Conservation (phyloP, 225 moss, liverwort and hornwort genomes). For the Neckera pumila region DNA sequence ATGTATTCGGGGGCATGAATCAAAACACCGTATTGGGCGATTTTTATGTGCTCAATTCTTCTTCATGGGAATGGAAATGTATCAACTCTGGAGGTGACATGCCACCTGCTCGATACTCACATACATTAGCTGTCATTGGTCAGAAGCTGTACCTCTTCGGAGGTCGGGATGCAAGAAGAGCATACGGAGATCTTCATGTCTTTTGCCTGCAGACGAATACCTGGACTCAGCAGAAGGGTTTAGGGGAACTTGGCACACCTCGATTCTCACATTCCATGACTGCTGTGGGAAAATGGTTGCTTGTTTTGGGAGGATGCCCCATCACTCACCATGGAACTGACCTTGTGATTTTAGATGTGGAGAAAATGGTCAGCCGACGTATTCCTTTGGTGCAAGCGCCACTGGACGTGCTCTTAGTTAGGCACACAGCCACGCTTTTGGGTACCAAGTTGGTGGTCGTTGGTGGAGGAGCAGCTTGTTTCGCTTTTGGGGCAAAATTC, state of each 20-base stretch:
- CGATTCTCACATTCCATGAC: constrained; percentile 92
- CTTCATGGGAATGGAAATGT: constrained; percentile 58
- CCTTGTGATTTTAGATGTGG: constrained; percentile 37
- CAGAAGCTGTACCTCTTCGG: constrained; percentile 68
- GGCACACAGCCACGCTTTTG: constrained; percentile 58
- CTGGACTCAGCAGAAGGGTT: constrained; percentile 36
- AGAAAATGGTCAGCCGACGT: constrained; percentile 25
- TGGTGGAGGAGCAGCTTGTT: constrained; percentile 90
- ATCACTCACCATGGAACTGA: constrained; percentile 58
- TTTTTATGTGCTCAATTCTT: constrained; percentile 44
- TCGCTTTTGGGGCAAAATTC: constrained; percentile 81
- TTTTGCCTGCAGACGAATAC: constrained; percentile 41
- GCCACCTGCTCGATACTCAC: constrained; percentile 69
- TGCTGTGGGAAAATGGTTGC: constrained; percentile 35
- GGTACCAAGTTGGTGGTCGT: constrained; percentile 45
- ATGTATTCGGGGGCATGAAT: constrained; percentile 66
- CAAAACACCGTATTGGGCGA: constrained; percentile 33
- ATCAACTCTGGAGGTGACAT: constrained; percentile 24
- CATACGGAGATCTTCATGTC: constrained; percentile 55
- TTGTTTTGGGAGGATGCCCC: constrained; percentile 73
- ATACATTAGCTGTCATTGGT: constrained; percentile 51
- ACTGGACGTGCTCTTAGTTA: constrained; percentile 41
- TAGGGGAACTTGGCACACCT: constrained; percentile 24
- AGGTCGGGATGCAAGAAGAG: constrained; percentile 54
- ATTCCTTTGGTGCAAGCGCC: constrained; percentile 24